Evolutionary conservation across 2,329 filamentous ascomycete genomes (phyloP), one percentile per base, ranked within the genome.

Genomic region (Hypoxylon rubiginosum): DNA sequence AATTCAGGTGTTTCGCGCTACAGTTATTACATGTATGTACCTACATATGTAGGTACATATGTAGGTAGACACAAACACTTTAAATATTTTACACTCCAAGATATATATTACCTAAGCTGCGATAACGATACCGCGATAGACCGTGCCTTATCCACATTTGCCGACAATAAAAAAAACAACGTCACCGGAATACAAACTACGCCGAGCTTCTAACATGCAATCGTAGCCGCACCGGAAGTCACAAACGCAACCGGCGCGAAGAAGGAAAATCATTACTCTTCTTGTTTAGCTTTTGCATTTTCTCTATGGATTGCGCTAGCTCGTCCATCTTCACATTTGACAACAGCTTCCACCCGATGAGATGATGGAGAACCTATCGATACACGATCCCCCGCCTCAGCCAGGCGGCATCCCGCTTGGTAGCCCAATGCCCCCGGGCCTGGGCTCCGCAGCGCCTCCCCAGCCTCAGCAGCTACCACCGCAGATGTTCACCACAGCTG

Each of bases 401-500:
- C 79, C 78, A 62, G 80, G 78, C 69, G 79, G 77, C 60, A 74
- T 75, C 19, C 62, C 53, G 66, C 78, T 77, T 60, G 79, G 77
- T 67, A 80, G 78, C 63, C 74, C 76, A 68, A 69, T 72, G 53
- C 63, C 75, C 19, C 77, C 75, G 62, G 74, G 73, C 30, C 67
- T 76, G 34, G 76, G 75, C 19, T 68, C 58, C 17, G 69, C 69
- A 34, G 74, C 69, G 60, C 75, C 74, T 30, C 86, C 88, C 53
- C 79, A 82, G 59, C 82, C 84, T 51, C 81, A 85, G 69, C 91
- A 93, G 80, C 83, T 95, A 41, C 92, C 92, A 13, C 94, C 94
- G 64, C 95, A 99, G 84, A 97, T 98, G 91, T 99, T 99, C 82
- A 97, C 96, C 17, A 99, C 96, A 32, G 96, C 96, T 32, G 94